phyloP scores from a whole-genome alignment of 2,329 filamentous ascomycete genomes.

The Mycogone perniciosa region DNA sequence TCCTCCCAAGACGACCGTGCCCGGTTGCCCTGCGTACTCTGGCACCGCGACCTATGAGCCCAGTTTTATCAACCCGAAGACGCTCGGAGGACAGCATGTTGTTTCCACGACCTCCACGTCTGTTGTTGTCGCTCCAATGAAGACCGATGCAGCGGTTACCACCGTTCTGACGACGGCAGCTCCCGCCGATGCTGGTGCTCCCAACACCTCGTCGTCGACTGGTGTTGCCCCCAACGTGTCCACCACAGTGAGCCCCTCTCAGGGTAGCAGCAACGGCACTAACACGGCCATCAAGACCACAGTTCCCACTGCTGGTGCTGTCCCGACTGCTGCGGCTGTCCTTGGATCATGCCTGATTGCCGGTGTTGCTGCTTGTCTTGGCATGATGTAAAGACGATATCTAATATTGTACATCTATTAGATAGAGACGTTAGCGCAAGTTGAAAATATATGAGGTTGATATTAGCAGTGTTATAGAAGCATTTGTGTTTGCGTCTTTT shows the following conservation, averaged over 20 bases:
- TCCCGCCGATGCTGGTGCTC: not conserved
- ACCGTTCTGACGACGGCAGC: too few relatives aligned
- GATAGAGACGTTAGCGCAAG: not conserved
- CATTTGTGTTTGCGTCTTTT: too few relatives aligned
- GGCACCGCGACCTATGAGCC: constrained; percentile 51
- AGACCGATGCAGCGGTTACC: constrained; percentile 8
- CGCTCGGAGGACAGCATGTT: constrained; percentile 15
- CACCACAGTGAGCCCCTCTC: not conserved
- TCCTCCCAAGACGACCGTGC: constrained; percentile 56
- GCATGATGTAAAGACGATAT: constrained; percentile 18
- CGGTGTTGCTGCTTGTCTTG: constrained; percentile 24
- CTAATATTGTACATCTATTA: not conserved
- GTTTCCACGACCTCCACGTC: constrained; percentile 12
- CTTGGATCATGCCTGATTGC: constrained; percentile 21
- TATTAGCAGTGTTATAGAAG: too few relatives aligned
- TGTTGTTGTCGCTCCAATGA: constrained; percentile 7
- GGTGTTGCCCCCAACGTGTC: not conserved
- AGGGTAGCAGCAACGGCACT: constrained; percentile 1
- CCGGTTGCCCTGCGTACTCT: constrained; percentile 51
- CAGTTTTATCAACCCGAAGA: constrained; percentile 37
- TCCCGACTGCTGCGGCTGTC: constrained; percentile 21
- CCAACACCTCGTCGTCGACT: not conserved
- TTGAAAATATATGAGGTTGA: too few relatives aligned
- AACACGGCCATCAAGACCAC: constrained; percentile 1
- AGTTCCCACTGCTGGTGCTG: constrained; percentile 11